Percentiles rank a stretch among this genome's conserved stretches.
These are phyloP conservation scores for Entomortierella parvispora DNA, from an alignment of 192 early-diverging fungal species.

Conservation along the genomic window DNA sequence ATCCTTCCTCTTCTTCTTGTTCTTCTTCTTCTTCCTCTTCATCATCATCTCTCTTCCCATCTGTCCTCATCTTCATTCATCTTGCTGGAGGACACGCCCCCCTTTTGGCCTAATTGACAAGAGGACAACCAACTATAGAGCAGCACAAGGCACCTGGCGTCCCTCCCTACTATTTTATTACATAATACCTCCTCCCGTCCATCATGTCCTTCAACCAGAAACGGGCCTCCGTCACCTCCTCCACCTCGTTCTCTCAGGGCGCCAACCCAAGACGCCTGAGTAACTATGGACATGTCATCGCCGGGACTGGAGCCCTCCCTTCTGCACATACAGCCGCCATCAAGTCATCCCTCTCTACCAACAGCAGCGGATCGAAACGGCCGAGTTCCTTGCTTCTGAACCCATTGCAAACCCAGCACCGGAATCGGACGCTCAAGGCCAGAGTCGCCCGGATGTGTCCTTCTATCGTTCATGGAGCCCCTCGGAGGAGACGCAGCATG, in stretches of 20 bases:
- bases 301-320: conserved; percentile 42
- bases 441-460: conserved; percentile 24
- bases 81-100: neutral
- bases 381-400: conserved; percentile 8
- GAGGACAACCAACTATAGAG: neutral
- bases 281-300: conserved; percentile 39
- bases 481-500: conserved; percentile 20
- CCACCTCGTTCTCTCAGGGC: conserved; percentile 23
- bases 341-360: conserved; percentile 9
- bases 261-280: conserved; percentile 30
- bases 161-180: too few species aligned
- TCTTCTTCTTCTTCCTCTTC: neutral
- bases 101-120: neutral
- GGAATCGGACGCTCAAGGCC: conserved; percentile 37
- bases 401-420: conserved; percentile 26
- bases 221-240: conserved; percentile 20
- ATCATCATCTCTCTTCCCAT: neutral
- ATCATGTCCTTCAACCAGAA: conserved; percentile 41
- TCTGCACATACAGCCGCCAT: conserved; percentile 33
- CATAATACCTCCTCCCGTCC: too few species aligned
- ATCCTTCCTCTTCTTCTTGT: neutral
- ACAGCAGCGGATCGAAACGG: conserved; percentile 5
- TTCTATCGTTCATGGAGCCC: conserved; percentile 17
- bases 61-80: neutral
- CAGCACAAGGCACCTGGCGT: neutral